Conservation (phyloP, 148 eudicot species). For the Rhododendron molle region DNA sequence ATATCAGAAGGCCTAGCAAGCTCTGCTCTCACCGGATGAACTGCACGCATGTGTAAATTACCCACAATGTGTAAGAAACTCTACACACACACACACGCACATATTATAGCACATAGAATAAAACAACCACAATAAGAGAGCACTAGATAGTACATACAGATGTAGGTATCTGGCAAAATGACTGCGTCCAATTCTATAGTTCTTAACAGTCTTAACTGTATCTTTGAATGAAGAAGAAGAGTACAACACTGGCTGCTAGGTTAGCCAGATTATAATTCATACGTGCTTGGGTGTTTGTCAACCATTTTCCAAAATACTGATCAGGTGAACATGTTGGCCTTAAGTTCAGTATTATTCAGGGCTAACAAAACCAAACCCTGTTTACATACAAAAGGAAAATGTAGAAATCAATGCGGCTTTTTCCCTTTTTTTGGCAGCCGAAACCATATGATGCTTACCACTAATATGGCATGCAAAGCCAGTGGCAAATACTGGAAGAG, state of each 20-base stretch:
- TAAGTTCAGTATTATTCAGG: background rate
- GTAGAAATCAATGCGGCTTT: background rate
- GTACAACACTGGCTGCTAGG: background rate
- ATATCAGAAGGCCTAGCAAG: slow-evolving; percentile 68
- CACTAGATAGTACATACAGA: background rate
- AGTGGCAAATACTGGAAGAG: slow-evolving; percentile 80
- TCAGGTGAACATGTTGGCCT: background rate
- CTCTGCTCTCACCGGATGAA: slow-evolving; percentile 94
- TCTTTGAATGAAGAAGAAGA: background rate
- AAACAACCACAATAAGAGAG: background rate
- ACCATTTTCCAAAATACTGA: background rate
- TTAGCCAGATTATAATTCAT: background rate
- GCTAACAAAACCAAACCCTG: background rate
- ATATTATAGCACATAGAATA: background rate
- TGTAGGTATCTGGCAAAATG: background rate
- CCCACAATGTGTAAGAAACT: background rate
- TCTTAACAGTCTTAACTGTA: background rate
- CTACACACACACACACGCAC: background rate
- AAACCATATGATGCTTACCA: slow-evolving; percentile 37
- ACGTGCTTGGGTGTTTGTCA: background rate
- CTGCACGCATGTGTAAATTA: slow-evolving; percentile 31
- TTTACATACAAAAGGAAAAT: background rate
- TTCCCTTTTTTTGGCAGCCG: background rate
- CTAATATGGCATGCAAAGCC: slow-evolving; percentile 82
- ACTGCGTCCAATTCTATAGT: background rate